Evolutionary conservation across 1,284 basidiomycete species (phyloP).

Genomic region (Sanghuangporus weigelae): DNA sequence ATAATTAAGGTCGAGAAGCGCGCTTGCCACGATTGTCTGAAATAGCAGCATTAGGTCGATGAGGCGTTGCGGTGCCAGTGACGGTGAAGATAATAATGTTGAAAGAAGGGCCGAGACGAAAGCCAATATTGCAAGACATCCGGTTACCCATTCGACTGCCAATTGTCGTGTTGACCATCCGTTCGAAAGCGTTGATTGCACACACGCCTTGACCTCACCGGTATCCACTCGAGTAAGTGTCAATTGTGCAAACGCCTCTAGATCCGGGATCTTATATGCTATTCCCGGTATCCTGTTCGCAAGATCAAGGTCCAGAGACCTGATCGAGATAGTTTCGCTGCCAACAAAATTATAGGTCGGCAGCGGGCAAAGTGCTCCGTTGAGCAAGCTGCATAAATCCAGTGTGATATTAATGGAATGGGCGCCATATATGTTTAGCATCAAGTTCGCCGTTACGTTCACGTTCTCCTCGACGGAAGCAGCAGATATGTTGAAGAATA

Average conservation of each 20-base stretch:
- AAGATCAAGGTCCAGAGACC: slow-evolving; percentile 48
- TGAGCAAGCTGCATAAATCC: slow-evolving; percentile 70
- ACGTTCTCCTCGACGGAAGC: slow-evolving; percentile 71
- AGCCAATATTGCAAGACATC: slow-evolving; percentile 63
- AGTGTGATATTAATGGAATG: slow-evolving; percentile 73
- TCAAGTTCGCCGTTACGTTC: slow-evolving; percentile 73
- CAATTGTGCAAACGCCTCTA: slow-evolving; percentile 87
- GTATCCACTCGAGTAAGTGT: slow-evolving; percentile 67
- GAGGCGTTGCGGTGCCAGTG: slow-evolving; percentile 56
- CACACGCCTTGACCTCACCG: slow-evolving; percentile 75
- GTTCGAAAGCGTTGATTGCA: slow-evolving; percentile 89
- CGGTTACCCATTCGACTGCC: slow-evolving; percentile 76
- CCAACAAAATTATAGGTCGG: slow-evolving; percentile 85
- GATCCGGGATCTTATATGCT: slow-evolving; percentile 84
- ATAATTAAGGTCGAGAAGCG: slow-evolving; percentile 82
- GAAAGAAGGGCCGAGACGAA: slow-evolving; percentile 65
- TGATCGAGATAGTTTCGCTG: slow-evolving; percentile 71
- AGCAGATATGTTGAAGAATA: slow-evolving; percentile 71
- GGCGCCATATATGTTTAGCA: slow-evolving; percentile 80
- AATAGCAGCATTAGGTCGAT: slow-evolving; percentile 80
- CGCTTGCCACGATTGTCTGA: slow-evolving; percentile 76
- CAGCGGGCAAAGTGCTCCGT: slow-evolving; percentile 81
- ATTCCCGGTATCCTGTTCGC: slow-evolving; percentile 64
- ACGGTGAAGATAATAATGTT: slow-evolving; percentile 40
- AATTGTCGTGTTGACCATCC: slow-evolving; percentile 78